Base-by-base conservation (phyloP, 495 filamentous ascomycete genomes). In the Aspergillus homomorphus region DNA sequence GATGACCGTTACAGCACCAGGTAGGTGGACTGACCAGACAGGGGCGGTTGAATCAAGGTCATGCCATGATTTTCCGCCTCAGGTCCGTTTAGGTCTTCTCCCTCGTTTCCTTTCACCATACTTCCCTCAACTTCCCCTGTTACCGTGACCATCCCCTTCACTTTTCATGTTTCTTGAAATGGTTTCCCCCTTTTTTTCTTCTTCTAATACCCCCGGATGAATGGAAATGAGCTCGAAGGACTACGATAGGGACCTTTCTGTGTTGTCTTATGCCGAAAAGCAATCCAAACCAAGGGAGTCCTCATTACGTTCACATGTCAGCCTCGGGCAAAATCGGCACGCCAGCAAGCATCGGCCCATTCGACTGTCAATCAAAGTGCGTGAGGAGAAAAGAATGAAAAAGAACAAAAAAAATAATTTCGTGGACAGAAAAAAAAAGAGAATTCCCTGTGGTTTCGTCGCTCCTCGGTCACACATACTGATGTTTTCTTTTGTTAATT, bases 1-100 rank as follows among this genome's bases (percentile, higher is more conserved):
- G 76, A 79, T 60, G 77, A 80, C 53, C 69, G 77, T 42, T 80
- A 80, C 63, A 68, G 61, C 56, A 63, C 65, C 64, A 73, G 77
- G 74, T 79, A 79, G 72, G 70, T 67, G 53, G 51, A 45, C 53
- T 21, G 56, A 45, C 44, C 41, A 28, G 26, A 38, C 43, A 48
- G 60, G 45, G 50, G 51, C 23, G 33, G 23, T 62, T 55, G 24
- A 50, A 54, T 45, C 45, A 19, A 42, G 57, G 45, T 57, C 54
- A 60, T 51, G 44, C 42, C 58, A 60, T 54, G 54, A 62, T 51
- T 50, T 49, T 46, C 60, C 56, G 54, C 55, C 54, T n/a, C 55
- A 41, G 63, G 56, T 59, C 63, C 42, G 28, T 56, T 30, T 45
- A 26, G 51, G 49, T 21, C 24, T 26, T 44, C 53, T 54, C 23